A percentile compares a stretch with the other conserved stretches of the same genome.
These are phyloP conservation scores for Alternaria hordeiaustralica DNA, from an alignment of 2,329 filamentous ascomycete species.

Conservation along the genomic window DNA sequence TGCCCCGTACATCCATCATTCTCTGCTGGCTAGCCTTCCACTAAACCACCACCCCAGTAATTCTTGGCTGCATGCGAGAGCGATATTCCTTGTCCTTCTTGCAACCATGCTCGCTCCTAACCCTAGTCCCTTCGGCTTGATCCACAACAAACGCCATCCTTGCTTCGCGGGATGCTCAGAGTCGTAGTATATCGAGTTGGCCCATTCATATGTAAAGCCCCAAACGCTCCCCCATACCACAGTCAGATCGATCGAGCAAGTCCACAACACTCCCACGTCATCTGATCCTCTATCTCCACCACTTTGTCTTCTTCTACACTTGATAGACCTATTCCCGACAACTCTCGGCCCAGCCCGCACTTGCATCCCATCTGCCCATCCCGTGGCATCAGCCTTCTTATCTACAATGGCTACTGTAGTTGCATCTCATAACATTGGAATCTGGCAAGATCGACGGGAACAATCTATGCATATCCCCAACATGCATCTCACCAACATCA, in stretches of 20 bases:
- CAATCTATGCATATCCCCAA: conserved; percentile 36
- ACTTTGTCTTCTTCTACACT: conserved; percentile 24
- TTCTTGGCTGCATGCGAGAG: conserved; percentile 45
- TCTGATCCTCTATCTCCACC: conserved; percentile 24
- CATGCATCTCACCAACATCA: conserved; percentile 40
- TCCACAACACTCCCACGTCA: conserved; percentile 43
- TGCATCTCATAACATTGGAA: conserved; percentile 42
- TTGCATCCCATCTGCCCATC: conserved; percentile 25
- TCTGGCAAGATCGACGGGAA: conserved; percentile 46
- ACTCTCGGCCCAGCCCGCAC: conserved; percentile 33
- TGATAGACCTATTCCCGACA: conserved; percentile 29
- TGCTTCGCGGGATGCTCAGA: conserved; percentile 39
- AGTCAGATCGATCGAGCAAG: conserved; percentile 30
- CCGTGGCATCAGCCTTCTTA: conserved; percentile 25
- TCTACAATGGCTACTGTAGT: conserved; percentile 47
- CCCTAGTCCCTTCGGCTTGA: conserved; percentile 34
- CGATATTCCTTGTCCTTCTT: conserved; percentile 40
- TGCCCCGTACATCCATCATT: conserved; percentile 30
- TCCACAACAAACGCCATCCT: conserved; percentile 46
- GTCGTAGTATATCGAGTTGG: conserved; percentile 30
- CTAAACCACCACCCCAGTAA: conserved; percentile 43
- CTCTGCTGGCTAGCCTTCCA: conserved; percentile 34
- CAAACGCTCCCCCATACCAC: conserved; percentile 38
- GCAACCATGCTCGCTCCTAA: conserved; percentile 41
- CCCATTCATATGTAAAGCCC: conserved; percentile 46